Evolutionary conservation across 441 rosid genomes (phyloP), one percentile per base, ranked within the genome.

Genomic region (Cnidoscolus chayamansa): DNA sequence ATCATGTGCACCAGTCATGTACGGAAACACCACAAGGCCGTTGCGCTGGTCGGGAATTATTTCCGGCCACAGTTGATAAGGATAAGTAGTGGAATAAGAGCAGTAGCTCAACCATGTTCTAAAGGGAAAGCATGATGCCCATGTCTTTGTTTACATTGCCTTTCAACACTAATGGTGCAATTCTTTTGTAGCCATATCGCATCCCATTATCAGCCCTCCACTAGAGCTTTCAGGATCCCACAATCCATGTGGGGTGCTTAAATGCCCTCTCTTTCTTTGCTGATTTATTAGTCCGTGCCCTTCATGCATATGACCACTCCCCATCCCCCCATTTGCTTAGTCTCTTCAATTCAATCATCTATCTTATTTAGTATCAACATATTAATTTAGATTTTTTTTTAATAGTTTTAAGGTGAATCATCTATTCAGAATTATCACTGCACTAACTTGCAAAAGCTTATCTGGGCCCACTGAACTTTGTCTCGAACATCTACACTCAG

Each of bases 161-260:
- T 7, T 37, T 25, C 7, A 31, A 60, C 8, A 67, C 71, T 48
- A 37, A 74, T 74, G 19, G 59, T 2, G 12, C 45, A 32, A 49
- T 66, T 72, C 25, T 25, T 45, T 13, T 17, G 19, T 20, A 31
- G 49, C 37, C 49, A 5, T 54, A 65, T 48, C 15, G 1, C 25
- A n/a, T 43, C 4, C 47, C 64, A 32, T 4, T 2, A 3, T 40
- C 0, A 0, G 0, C n/a, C 55, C 25, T 11, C 37, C 35, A 4
- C 9, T 5, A 32, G 37, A 15, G 63, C 7, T 35, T 15, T 40
- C 19, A 47, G 16, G 43, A 30, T 17, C 12, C 45, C 54, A 16
- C 58, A 75, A 17, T 61, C 59, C 79, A 78, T 65, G 81, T 75
- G 84, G 65, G 31, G 58, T 74, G 80, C 71, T 73, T 20, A 58